Evolutionary conservation across 108 stramenopile genomes (phyloP), one percentile per base, ranked within the genome.

Genomic region (Cyclotella sp.): DNA sequence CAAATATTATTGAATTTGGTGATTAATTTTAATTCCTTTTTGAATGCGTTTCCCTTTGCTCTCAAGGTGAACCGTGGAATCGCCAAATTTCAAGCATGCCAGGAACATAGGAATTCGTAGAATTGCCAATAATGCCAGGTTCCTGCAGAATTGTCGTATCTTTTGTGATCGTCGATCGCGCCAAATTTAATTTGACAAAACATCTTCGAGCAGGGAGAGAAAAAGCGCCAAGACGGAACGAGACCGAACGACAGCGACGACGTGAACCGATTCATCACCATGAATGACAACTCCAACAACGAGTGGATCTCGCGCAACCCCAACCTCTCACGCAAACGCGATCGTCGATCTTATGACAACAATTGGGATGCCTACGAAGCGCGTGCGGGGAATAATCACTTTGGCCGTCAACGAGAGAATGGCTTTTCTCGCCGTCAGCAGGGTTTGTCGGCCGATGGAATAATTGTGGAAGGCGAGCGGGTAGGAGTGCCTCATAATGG

Each of bases 321-420:
- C 65, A 52, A 22, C 49, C 52, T 5, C 52, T n/a, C 63, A 24
- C 63, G 63, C 41, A 43, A 54, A 47, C 71, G 71, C 57, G 55
- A 72, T 19, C 41, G 71, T 9, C 39, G 54, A 57, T 68, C 67
- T 0, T 72, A 72, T 57, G 71, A 72, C 30, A 41, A 34, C 59
- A 55, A 60, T 40, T 72, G 71, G 71, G 58, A 43, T 13, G 27
- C 58, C 11, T 72, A 72, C 43, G 71, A 72, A 26, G 71, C 71
- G 19, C 71, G 71, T 19, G 67, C 34, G 34, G 55, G 55, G 11
- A 12, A n/a, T 55, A 24, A 12, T 22, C n/a, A 55, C 55, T 12
- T n/a, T 55, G 24, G 55, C n/a, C 22, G n/a, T 55, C 22, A 21
- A 12, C n/a, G 21, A 24, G n/a, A n/a, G 22, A 12, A 26, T 24